Evolutionary conservation across 2,329 filamentous ascomycete species (phyloP).

Genomic region (Lasiodiplodia gonubiensis): DNA sequence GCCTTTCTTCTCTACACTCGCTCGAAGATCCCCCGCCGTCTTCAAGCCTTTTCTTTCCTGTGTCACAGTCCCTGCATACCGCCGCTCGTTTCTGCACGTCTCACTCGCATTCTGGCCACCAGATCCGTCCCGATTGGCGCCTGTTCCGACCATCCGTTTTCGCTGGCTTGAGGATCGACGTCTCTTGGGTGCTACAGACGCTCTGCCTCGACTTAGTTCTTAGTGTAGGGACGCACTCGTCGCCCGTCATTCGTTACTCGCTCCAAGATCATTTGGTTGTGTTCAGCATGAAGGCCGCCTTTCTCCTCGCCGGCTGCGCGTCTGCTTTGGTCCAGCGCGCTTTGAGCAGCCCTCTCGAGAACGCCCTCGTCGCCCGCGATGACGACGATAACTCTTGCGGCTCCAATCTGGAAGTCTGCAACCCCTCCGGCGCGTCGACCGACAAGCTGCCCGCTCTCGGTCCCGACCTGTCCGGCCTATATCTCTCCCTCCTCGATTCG

Average conservation of each 20-base stretch:
- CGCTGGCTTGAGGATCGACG: slow-evolving; percentile 7
- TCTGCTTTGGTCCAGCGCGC: slow-evolving; percentile 4
- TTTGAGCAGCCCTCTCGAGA: slow-evolving; percentile 2
- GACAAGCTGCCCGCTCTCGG: slow-evolving; percentile 41
- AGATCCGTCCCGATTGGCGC: slow-evolving; percentile 5
- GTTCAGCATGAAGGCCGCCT: slow-evolving; percentile 10
- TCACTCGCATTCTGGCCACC: not conserved
- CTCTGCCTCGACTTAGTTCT: not conserved
- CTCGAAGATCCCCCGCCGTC: not conserved
- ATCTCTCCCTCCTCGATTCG: slow-evolving; percentile 43
- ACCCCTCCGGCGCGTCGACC: slow-evolving; percentile 43
- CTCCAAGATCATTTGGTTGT: not conserved
- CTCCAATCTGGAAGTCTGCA: slow-evolving; percentile 37
- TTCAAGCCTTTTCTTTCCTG: slow-evolving; percentile 1
- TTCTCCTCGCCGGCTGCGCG: not conserved
- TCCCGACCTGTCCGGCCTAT: slow-evolving; percentile 43
- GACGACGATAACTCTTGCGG: slow-evolving; percentile 34
- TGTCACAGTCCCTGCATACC: slow-evolving; percentile 20
- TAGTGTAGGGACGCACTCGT: not conserved
- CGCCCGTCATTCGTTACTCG: slow-evolving; percentile 15
- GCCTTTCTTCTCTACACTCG: slow-evolving; percentile 9
- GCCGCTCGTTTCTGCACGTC: slow-evolving; percentile 22
- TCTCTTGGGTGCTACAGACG: slow-evolving; percentile 4
- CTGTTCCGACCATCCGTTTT: not conserved
- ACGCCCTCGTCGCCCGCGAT: not conserved